Conservation (phyloP, 202 grass and related monocot genomes). For the Bolboschoenoplectus hybrid region DNA sequence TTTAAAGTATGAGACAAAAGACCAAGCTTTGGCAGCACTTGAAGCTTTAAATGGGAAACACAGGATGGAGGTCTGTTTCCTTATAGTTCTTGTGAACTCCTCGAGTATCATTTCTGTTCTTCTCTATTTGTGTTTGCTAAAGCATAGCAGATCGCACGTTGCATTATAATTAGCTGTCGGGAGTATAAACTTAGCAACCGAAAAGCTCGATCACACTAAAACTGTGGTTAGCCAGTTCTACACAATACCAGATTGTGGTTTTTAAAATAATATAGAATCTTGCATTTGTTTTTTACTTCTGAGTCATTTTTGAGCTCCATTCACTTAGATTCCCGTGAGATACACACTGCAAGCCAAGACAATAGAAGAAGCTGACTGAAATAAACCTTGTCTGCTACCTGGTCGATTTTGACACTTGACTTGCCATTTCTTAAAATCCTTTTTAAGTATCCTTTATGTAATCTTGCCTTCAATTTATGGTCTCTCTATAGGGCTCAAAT, state of each 20-base stretch:
- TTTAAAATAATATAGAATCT: neutral
- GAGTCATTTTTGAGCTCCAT: neutral
- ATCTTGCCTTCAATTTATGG: constrained; percentile 15
- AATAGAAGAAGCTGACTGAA: constrained; percentile 17
- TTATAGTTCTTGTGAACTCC: neutral
- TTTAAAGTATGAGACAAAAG: constrained; percentile 94
- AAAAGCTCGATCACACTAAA: neutral
- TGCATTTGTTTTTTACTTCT: neutral
- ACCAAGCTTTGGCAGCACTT: constrained; percentile 87
- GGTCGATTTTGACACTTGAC: neutral
- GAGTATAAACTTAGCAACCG: neutral
- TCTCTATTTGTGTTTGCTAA: constrained; percentile 6
- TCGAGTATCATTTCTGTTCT: neutral
- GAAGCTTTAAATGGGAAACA: constrained; percentile 91
- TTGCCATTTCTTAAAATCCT: constrained; percentile 9
- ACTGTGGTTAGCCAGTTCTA: neutral
- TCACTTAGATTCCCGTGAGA: neutral
- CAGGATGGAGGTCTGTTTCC: constrained; percentile 77
- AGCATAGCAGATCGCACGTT: neutral
- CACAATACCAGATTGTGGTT: neutral
- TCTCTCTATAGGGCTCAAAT: constrained; percentile 69
- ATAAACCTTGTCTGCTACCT: constrained; percentile 1
- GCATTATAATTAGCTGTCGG: neutral
- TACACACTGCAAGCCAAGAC: neutral
- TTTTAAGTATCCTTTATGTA: neutral